Evolutionary conservation across 2,329 filamentous ascomycete genomes (phyloP), one percentile per base, ranked within the genome.

Genomic region (Aspergillus fijiensis): DNA sequence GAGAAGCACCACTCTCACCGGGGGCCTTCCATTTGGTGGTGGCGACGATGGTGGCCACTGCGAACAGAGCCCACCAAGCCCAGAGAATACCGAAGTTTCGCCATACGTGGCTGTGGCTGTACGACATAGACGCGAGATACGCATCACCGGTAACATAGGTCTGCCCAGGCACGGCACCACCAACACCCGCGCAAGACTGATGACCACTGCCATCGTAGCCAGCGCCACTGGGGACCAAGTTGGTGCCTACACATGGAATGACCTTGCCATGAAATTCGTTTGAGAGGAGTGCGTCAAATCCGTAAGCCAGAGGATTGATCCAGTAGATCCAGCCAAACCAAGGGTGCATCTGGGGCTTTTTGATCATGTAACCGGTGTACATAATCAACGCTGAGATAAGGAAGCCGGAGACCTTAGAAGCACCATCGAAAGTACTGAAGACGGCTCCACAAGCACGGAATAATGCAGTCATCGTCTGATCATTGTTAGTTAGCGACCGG

Each of bases 51-150:
- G 87, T 89, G 4, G 88, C 67, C 3, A 59, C 79, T 16, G 85
- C 83, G 60, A 83, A 89, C 0, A 89, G 70, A 7, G 72, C 80
- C 85, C 86, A 89, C 80, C 81, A 89, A 0, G 81, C 85, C 80
- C 85, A 87, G 48, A 88, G 67, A 55, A 87, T 86, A 10, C 84
- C 85, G 59, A 87, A 82, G 68, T 87, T 87, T 9, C 84, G 75
- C 85, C 85, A 87, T 1, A 87, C 61, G 47, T 86, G 80, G 0
- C 67, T 66, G 54, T 82, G 75, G 23, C 74, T 77, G 70, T 85
- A 87, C 0, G 82, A 83, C 0, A 89, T 74, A 1, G 81, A 83
- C 0, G 66, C 67, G 0, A 89, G 74, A 57, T 89, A 89, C 5
- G 82, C 72, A n/a, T 87, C 85, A 0, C 87, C 87, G 9, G 75